phyloP scores from a whole-genome alignment of 768 basidiomycete species.

The Chlorophyllum brunneum region DNA sequence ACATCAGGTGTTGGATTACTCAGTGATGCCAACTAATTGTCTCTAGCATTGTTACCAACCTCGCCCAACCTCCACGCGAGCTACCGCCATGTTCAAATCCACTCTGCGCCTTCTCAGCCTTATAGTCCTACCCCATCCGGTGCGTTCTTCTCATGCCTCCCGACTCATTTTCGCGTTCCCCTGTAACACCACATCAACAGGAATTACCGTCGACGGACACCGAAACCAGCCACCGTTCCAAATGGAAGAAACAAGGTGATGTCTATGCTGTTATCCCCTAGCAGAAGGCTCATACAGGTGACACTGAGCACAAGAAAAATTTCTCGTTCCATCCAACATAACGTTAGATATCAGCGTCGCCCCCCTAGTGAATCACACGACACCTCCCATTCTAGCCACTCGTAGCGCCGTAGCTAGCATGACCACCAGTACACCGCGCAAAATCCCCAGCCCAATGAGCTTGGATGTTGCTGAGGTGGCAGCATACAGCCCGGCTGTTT shows the following conservation, averaged over 20 bases:
- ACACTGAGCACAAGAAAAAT: neutral
- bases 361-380: neutral
- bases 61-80: neutral
- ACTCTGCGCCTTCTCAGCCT: neutral
- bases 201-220: neutral
- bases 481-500: constrained; percentile 4
- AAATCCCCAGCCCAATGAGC: neutral
- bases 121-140: constrained; percentile 9
- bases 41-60: neutral
- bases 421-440: constrained; percentile 1
- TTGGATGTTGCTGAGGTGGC: neutral
- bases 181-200: neutral
- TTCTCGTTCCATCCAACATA: neutral
- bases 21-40: neutral
- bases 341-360: neutral
- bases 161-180: no score
- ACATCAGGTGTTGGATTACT: neutral
- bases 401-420: neutral
- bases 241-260: neutral
- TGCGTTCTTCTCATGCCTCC: neutral
- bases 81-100: constrained; percentile 4
- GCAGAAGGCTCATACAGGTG: neutral
- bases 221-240: neutral
- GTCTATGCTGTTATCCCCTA: neutral
- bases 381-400: neutral